Conservation (phyloP, 164 flowering plant genomes). For the Hamamelis virginiana region DNA sequence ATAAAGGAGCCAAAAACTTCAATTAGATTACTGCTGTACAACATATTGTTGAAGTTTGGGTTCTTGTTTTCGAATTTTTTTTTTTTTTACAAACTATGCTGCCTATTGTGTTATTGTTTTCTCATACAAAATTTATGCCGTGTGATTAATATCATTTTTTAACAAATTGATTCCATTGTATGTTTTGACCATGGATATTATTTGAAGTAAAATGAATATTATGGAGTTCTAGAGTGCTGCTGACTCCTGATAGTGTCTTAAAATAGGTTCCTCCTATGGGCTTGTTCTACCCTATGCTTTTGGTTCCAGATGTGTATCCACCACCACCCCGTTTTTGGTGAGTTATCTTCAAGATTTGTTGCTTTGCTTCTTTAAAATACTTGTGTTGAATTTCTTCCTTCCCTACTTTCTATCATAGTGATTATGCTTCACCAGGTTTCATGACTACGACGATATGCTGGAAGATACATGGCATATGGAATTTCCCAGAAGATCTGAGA, state of each 20-base stretch:
- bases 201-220: not conserved
- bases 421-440: conserved; percentile 56
- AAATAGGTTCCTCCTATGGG: conserved; percentile 97
- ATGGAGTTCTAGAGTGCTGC: conserved; percentile 2
- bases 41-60: not conserved
- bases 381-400: not conserved
- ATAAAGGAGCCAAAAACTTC: not conserved
- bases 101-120: not conserved
- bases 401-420: not conserved
- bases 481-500: conserved; percentile 64
- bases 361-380: not conserved
- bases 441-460: conserved; percentile 89
- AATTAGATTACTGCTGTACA: not conserved
- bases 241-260: conserved; percentile 20
- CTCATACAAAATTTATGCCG: not conserved
- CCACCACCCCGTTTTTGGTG: conserved; percentile 92
- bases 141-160: not conserved
- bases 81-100: too few relatives aligned
- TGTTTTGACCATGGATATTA: not conserved
- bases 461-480: conserved; percentile 87
- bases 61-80: too few relatives aligned
- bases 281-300: conserved; percentile 82
- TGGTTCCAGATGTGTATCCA: conserved; percentile 88
- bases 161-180: not conserved
- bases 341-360: conserved; percentile 17